Evolutionary conservation across 2,329 filamentous ascomycete species (phyloP), one percentile per base, ranked within the genome.

Genomic region (Pseudocercospora crystallina): DNA sequence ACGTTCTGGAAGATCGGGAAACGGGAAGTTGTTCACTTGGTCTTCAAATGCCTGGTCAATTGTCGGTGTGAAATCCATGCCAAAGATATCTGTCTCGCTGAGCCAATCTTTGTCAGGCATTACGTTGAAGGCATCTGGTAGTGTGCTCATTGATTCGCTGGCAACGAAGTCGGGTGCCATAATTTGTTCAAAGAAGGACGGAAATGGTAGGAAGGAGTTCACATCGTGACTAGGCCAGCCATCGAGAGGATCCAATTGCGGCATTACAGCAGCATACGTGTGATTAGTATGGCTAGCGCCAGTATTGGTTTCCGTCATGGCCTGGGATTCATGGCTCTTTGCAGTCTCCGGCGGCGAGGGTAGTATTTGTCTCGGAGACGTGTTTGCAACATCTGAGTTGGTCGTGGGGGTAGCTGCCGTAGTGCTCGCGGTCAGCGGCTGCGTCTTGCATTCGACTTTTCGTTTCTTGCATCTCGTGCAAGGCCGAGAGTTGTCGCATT

Each of bases 401-500:
- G n/a, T n/a, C n/a, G n/a, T n/a, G n/a, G 36, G 36, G 9, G 36
- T 39, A 13, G 36, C 14, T 20, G 36, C 36, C 11, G 36, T 17
- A 4, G 36, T 11, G 11, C 15, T 33, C 44, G 29, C 34, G 36
- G 8, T 20, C 8, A 54, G 26, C 5, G 45, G 42, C 7, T 43
- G 38, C 11, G 42, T 55, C 33, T 43, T 34, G 31, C 37, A 62
- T 10, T 17, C 35, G 34, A 49, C 45, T 8, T 44, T 47, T 2
- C 48, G 45, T 30, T 59, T 51, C 5, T 38, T 36, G 33, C 61
- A 64, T 26, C 61, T 48, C 46, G 61, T 58, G 42, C 65, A 68
- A 3, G 65, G 65, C 12, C 63, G 59, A 5, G 47, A 37, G 43
- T 67, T 61, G 39, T 66, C 61, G 37, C 66, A 68, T 46, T 65